Conservation (phyloP, 2,329 filamentous ascomycete species). For the Diaporthe eres region DNA sequence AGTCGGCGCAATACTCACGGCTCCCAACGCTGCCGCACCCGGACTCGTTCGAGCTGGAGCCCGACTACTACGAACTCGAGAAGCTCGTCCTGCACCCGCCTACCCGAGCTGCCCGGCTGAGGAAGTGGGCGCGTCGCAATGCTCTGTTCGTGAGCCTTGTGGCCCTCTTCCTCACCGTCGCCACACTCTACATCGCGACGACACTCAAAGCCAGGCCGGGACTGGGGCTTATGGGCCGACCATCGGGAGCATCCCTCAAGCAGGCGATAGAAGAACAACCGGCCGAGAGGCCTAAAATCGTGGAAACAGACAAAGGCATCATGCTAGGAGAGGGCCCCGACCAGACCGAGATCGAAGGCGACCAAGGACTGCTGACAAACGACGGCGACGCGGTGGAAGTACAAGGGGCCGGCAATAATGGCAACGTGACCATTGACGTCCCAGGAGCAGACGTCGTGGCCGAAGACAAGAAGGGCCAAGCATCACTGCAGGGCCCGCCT, state of each 20-base stretch:
- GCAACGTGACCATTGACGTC: constrained; percentile 4
- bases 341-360: not conserved
- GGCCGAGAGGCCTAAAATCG: not conserved
- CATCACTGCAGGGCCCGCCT: constrained; percentile 57
- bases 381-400: not conserved
- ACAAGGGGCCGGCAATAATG: not conserved
- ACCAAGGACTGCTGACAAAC: not conserved
- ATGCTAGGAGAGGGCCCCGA: constrained; percentile 9
- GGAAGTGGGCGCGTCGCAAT: constrained; percentile 32
- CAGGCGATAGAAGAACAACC: constrained; percentile 18
- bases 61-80: constrained; percentile 30
- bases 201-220: constrained; percentile 7
- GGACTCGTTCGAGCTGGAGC: constrained; percentile 38
- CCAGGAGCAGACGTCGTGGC: constrained; percentile 27
- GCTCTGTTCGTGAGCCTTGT: constrained; percentile 23
- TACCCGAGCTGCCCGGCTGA: not conserved
- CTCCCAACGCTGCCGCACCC: constrained; percentile 35
- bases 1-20: constrained; percentile 35
- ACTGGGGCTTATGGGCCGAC: constrained; percentile 4
- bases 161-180: constrained; percentile 32
- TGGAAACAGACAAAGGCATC: constrained; percentile 11
- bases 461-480: constrained; percentile 48
- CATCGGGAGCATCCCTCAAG: constrained; percentile 25
- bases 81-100: constrained; percentile 28
- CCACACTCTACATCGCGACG: constrained; percentile 29